Evolutionary conservation across 1,284 basidiomycete species (phyloP).

Genomic region (Papiliotrema laurentii): DNA sequence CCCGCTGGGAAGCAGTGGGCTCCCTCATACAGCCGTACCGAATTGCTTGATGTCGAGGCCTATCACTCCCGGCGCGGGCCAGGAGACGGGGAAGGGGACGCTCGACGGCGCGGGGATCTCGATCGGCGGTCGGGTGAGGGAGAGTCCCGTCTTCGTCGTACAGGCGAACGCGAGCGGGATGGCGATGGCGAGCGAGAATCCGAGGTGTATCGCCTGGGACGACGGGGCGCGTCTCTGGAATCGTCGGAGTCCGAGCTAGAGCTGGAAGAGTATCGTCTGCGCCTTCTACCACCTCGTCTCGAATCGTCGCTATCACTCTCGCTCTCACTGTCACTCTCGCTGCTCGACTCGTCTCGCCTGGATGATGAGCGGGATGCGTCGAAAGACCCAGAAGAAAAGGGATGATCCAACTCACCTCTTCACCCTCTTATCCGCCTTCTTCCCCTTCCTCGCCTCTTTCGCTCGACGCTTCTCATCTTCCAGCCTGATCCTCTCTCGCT

Average conservation of each 20-base stretch:
- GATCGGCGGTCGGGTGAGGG: neutral
- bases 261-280: conserved; percentile 12
- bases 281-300: neutral
- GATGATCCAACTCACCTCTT: neutral
- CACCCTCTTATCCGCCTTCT: conserved; percentile 8
- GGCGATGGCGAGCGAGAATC: neutral
- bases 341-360: neutral
- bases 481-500: conserved; percentile 20
- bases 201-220: neutral
- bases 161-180: neutral
- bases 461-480: conserved; percentile 15
- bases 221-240: conserved; percentile 10
- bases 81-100: neutral
- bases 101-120: neutral
- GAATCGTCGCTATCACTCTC: conserved; percentile 1
- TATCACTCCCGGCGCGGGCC: too few species aligned
- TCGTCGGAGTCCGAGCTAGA: conserved; percentile 27
- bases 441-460: conserved; percentile 6
- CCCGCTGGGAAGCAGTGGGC: too few species aligned
- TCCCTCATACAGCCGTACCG: too few species aligned
- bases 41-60: too few species aligned
- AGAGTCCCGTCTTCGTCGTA: neutral
- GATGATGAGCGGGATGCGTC: too few species aligned
- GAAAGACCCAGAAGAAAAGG: neutral
- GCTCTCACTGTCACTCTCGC: conserved; percentile 4